These are phyloP conservation scores for Panaeolus cyanescens DNA, from an alignment of 768 basidiomycete species.

Conservation along the genomic window DNA sequence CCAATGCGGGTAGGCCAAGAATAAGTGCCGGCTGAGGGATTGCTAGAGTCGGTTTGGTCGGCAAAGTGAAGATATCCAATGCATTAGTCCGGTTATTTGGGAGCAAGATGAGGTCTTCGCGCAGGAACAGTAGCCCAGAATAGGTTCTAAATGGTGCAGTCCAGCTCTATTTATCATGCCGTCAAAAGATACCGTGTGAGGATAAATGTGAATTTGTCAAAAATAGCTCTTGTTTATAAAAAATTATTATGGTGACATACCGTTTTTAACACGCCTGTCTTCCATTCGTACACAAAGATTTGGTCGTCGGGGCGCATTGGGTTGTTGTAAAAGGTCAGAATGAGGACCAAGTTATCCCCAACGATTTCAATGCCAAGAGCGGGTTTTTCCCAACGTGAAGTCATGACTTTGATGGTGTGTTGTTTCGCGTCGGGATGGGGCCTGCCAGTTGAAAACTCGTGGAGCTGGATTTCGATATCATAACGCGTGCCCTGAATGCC, in stretches of 20 bases:
- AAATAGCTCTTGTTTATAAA: not conserved
- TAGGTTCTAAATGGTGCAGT: constrained; percentile 26
- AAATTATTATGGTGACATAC: constrained; percentile 23
- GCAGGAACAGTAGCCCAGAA: constrained; percentile 33
- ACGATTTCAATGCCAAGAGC: constrained; percentile 46
- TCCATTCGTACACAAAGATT: constrained; percentile 48
- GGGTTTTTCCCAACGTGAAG: constrained; percentile 24
- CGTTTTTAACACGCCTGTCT: constrained; percentile 33
- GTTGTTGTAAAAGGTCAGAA: constrained; percentile 27
- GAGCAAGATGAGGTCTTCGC: constrained; percentile 31
- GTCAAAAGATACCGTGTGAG: not conserved
- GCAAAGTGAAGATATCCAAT: constrained; percentile 40
- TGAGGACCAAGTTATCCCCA: constrained; percentile 42
- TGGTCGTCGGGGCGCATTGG: constrained; percentile 20
- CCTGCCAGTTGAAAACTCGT: constrained; percentile 36
- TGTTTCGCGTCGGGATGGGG: constrained; percentile 36
- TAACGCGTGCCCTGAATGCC: not conserved
- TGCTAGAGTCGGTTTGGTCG: constrained; percentile 12
- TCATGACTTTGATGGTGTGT: constrained; percentile 29
- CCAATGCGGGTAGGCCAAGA: constrained; percentile 32
- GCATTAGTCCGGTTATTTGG: constrained; percentile 29
- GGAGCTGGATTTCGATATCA: constrained; percentile 24
- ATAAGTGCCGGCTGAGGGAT: constrained; percentile 19
- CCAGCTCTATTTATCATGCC: not conserved
- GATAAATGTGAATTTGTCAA: not conserved